Evolutionary conservation across 345 rosid species (phyloP), one percentile per base, ranked within the genome.

Genomic region (Iberis pinnata): DNA sequence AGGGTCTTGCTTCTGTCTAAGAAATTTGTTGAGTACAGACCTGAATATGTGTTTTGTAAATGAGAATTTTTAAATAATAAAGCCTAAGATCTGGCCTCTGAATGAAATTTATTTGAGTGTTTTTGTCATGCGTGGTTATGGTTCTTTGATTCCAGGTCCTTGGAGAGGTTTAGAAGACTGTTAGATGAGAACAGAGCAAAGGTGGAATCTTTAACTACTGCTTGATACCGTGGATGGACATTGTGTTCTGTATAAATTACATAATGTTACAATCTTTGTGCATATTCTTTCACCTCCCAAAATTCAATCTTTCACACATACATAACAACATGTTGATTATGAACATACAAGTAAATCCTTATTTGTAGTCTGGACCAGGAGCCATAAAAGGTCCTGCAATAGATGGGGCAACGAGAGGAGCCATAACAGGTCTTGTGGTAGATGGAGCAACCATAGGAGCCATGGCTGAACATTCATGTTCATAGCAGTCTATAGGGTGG

Each of bases 401-500:
- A 49, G 80, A 68, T 1, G 77, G 33, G n/a, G n/a, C n/a, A n/a
- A n/a, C n/a, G n/a, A n/a, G n/a, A n/a, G 25, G 25, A 22, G 25
- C 25, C 3, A 22, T 22, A 6, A 6, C 3, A 22, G 25, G 25
- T 22, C 25, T 22, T 22, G 33, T 9, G 8, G 33, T 29, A 29
- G 33, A 29, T 7, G 33, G 33, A 40, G 33, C 5, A 29, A 9
- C 33, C 33, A 9, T 2, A 72, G 9, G 83, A 78, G 68, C 70
- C 77, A 61, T 83, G 87, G 7, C 80, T 56, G 49, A 9, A 70
- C 82, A 75, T 4, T 58, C 25, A 9, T 29, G 53, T 67, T 77
- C 75, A 16, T 63, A 79, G 61, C 97, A 89, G 60, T 89, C 88
- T 1, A 82, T 65, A 0, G 89, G 95, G 60, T 84, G 85, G 69